Conservation (phyloP, 2,329 filamentous ascomycete species). For the Cyclaneusma minus region DNA sequence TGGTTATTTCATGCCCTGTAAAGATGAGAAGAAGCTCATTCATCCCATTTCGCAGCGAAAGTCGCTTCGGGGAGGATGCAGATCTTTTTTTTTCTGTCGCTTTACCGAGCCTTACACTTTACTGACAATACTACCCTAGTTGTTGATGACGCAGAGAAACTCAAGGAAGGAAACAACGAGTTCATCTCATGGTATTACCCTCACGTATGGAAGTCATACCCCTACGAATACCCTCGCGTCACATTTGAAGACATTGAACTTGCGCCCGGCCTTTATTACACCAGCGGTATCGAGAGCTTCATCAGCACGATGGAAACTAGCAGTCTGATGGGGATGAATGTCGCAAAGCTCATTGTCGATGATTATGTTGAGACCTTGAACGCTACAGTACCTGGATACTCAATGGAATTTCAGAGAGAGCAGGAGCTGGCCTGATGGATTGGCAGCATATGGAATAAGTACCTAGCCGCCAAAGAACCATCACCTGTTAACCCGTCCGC, state of each 20-base stretch:
- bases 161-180: too few relatives aligned
- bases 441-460: too few relatives aligned
- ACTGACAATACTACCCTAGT: too few relatives aligned
- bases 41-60: conserved; percentile 8
- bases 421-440: too few relatives aligned
- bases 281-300: conserved; percentile 73
- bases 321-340: conserved; percentile 77
- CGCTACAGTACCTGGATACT: conserved; percentile 8
- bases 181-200: conserved; percentile 63
- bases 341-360: conserved; percentile 56
- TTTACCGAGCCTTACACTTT: too few relatives aligned
- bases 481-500: too few relatives aligned
- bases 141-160: too few relatives aligned
- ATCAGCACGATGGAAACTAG: conserved; percentile 98
- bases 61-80: conserved; percentile 19
- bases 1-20: conserved; percentile 2
- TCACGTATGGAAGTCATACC: conserved; percentile 72
- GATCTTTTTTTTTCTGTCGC: too few relatives aligned
- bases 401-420: too few relatives aligned
- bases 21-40: conserved; percentile 27
- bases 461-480: too few relatives aligned
- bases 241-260: conserved; percentile 74
- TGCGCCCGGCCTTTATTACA: conserved; percentile 52
- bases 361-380: conserved; percentile 30
- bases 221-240: conserved; percentile 66